These are phyloP conservation scores for Reticulascus tulasneorum DNA, from an alignment of 2,329 filamentous ascomycete species.

Conservation along the genomic window DNA sequence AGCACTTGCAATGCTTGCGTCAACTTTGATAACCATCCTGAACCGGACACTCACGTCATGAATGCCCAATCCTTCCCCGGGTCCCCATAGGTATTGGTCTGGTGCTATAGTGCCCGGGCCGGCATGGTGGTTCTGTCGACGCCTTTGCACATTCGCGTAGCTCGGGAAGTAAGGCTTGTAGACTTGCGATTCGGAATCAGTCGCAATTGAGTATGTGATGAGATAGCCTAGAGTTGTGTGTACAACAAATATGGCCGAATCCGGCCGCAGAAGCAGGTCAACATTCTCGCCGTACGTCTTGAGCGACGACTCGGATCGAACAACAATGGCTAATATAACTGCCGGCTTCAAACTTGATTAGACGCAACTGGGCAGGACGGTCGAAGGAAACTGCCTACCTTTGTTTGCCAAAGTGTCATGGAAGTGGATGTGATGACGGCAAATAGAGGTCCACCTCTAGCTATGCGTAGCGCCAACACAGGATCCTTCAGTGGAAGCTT, in stretches of 20 bases:
- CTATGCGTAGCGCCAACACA: slow-evolving; percentile 71
- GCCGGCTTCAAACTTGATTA: slow-evolving; percentile 59
- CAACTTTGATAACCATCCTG: slow-evolving; percentile 96
- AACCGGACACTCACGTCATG: slow-evolving; percentile 88
- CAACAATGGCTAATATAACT: slow-evolving; percentile 78
- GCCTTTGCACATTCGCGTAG: slow-evolving; percentile 58
- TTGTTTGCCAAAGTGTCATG: slow-evolving; percentile 94
- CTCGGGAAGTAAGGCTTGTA: slow-evolving; percentile 79
- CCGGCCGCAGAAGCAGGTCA: slow-evolving; percentile 80
- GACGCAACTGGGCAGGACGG: slow-evolving; percentile 2
- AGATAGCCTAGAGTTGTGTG: slow-evolving; percentile 83
- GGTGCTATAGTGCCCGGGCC: slow-evolving; percentile 51
- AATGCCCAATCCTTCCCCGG: slow-evolving; percentile 78
- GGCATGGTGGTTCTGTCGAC: slow-evolving; percentile 58
- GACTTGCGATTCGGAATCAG: slow-evolving; percentile 75
- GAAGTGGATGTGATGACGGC: slow-evolving; percentile 81
- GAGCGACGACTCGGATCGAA: slow-evolving; percentile 77
- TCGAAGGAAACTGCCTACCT: slow-evolving; percentile 49
- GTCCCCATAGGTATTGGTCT: slow-evolving; percentile 65
- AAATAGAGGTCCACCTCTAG: slow-evolving; percentile 77
- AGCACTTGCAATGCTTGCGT: slow-evolving; percentile 86
- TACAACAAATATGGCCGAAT: slow-evolving; percentile 87
- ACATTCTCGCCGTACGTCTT: slow-evolving; percentile 81
- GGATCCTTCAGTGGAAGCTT: slow-evolving; percentile 53
- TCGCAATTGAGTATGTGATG: slow-evolving; percentile 90